phyloP scores from a whole-genome alignment of 75 land plant species.

The Azolla pinnata region DNA sequence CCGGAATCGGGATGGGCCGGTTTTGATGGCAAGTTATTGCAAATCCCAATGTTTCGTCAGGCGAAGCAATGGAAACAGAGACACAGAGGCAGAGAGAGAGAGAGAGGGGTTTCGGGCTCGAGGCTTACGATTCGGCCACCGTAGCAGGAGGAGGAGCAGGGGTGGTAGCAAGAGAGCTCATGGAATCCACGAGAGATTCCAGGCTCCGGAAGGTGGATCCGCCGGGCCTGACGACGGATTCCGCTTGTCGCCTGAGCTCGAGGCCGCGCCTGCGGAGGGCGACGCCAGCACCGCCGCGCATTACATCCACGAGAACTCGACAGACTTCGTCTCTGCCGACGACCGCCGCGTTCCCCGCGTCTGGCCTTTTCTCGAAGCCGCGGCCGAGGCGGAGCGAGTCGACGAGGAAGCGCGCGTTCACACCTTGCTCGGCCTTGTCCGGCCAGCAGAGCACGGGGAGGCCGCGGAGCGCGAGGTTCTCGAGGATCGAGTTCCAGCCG shows the following conservation, averaged over 20 bases:
- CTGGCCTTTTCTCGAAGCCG: constrained; percentile 17
- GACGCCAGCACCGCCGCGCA: constrained; percentile 33
- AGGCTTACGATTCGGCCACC: no score
- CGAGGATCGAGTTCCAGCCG: constrained; percentile 60
- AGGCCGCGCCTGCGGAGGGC: constrained; percentile 22
- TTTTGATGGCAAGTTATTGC: no score
- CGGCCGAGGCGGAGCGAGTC: constrained; percentile 39
- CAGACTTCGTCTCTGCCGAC: constrained; percentile 24
- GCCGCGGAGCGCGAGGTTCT: constrained; percentile 32
- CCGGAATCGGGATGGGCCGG: no score
- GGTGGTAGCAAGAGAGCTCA: no score
- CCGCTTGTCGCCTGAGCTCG: constrained; percentile 22
- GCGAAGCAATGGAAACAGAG: no score
- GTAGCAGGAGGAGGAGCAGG: no score
- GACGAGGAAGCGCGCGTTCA: constrained; percentile 41
- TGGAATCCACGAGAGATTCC: constrained; percentile 19
- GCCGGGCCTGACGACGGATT: constrained; percentile 10
- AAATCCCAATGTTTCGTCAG: no score
- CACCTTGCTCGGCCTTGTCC: constrained; percentile 35
- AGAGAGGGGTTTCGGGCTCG: no score
- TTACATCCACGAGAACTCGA: constrained; percentile 21
- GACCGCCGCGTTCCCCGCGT: not conserved
- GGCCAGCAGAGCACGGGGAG: constrained; percentile 53
- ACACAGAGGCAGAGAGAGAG: no score
- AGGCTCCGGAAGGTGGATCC: constrained; percentile 26